Base-by-base conservation (phyloP, 1,139 yeast genomes). In the Kodamaea plutei region DNA sequence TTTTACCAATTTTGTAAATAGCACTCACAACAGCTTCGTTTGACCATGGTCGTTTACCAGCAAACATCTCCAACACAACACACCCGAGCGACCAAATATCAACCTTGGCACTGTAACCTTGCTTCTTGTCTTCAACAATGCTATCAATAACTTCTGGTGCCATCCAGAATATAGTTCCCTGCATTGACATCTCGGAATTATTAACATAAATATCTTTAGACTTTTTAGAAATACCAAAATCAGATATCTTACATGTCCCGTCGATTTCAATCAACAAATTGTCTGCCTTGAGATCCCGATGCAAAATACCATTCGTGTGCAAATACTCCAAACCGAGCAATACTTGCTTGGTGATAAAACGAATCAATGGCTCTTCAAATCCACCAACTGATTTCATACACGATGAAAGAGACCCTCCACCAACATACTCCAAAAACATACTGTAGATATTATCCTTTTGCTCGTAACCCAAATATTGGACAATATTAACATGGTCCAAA, bases 111-210 rank as follows among this genome's bases (percentile, higher is more conserved):
- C 95, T 85, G 53, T 93, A 93, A 0, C 97, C 97, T 52, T 83
- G 95, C 43, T 82, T 84, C 34, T 79, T 81, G 46, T 83, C 84
- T 47, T 74, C 79, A 4, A 77, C 79, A 22, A 77, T 79, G 44
- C 80, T 80, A 50, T 84, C 87, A 35, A 93, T 88, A 38, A 93
- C 96, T 54, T 93, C 99, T 0, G 99, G 99, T 0, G 99, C 99
- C 98, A 93, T 93, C 98, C 98, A 93, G 54, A 89, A 93, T 2
- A 93, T 89, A 0, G 98, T 89, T 13, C 99, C 99, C 58, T 93
- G 96, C 58, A 65, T 63, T 9, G 97, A 89, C 95, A 89, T 85
- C 37, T 87, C 96, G 2, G 96, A 89, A 47, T 85, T 81, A 50
- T 91, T 89, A 15, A 84, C 80, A 54, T 91, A 91, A 24, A 91